Conservation (phyloP, 495 filamentous ascomycete species). For the Xylaria venustula region DNA sequence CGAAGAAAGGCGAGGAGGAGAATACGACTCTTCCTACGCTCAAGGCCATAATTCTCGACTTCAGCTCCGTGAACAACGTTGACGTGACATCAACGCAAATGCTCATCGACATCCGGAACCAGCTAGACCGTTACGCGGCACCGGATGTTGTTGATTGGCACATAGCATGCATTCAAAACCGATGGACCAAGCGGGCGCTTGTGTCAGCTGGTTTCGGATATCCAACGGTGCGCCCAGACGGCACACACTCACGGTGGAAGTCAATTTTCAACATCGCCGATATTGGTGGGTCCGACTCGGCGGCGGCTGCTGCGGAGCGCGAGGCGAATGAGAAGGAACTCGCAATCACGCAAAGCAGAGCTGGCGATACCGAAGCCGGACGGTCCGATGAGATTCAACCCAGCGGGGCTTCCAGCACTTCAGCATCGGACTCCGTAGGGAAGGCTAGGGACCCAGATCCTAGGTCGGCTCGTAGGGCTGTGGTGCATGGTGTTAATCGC, state of each 20-base stretch:
- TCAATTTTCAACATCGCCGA: constrained; percentile 96
- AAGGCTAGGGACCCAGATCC: constrained; percentile 20
- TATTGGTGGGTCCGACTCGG: constrained; percentile 69
- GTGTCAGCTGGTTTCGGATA: constrained; percentile 92
- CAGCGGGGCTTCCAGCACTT: constrained; percentile 27
- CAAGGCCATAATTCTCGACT: constrained; percentile 92
- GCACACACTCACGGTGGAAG: constrained; percentile 70
- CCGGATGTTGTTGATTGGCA: constrained; percentile 94
- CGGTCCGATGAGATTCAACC: constrained; percentile 24
- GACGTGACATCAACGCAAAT: constrained; percentile 94
- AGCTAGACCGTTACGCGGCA: constrained; percentile 82
- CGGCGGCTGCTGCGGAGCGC: constrained; percentile 55
- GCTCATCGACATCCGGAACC: constrained; percentile 95
- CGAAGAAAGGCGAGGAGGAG: constrained; percentile 38
- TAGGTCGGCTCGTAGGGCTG: constrained; percentile 7
- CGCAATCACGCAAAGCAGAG: constrained; percentile 46
- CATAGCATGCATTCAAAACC: constrained; percentile 90
- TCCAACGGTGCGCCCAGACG: constrained; percentile 59
- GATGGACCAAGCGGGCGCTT: constrained; percentile 95
- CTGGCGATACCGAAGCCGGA: constrained; percentile 55
- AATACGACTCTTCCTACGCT: constrained; percentile 62
- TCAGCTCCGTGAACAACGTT: constrained; percentile 93
- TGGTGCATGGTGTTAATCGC: constrained; percentile 80
- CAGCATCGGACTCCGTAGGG: constrained; percentile 16
- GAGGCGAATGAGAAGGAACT: constrained; percentile 59